Base-by-base conservation (phyloP, 192 early-diverging fungal species). In the Entomortierella parvispora region DNA sequence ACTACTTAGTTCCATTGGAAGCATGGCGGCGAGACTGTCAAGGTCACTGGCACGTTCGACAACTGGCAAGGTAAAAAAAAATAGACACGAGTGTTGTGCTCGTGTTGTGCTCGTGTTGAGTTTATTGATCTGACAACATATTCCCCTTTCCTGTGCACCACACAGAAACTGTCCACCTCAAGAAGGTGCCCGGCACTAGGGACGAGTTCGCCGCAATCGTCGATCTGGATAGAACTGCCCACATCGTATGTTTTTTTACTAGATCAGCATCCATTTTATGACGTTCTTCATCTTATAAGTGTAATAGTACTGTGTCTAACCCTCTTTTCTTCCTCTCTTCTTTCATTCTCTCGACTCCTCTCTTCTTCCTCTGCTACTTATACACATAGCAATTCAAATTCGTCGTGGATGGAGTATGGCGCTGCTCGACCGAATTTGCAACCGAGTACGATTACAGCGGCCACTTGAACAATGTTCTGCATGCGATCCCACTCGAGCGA, bases 371-470 rank as follows among this genome's bases (percentile, higher is more conserved):
- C 12, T 5, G 4, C 37, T 28, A 11, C 12, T 37, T 15, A 17
- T 5, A 3, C 12, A 6, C 40, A 29, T 58, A 61, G 68, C 59
- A 70, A 51, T 82, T 79, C 65, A 82, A 82, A 20, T 82, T 82
- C 31, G 56, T 82, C 2, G 75, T 82, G 1, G 81, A 82, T 69
- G 81, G 81, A 9, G 75, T 64, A 15, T 82, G 81, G 81, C 48
- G 59, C 14, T 82, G 77, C 63, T 78, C 81, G 2, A 49, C 60
- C 40, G 76, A 82, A 45, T 79, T 79, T 61, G 53, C 59, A 29
- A 68, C 70, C 42, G 56, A 65, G 7, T 48, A 51, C 34, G 81
- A 82, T 47, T 51, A 42, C 14, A 48, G 56, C 47, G 77, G 64
- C 11, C 60, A 76, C 37, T 11, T 65, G 34, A 76, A 76, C 45